Percentiles rank a stretch among this genome's conserved stretches.
Evolutionary conservation across 768 basidiomycete species (phyloP).

Genomic region (Hypholoma fasciculare): DNA sequence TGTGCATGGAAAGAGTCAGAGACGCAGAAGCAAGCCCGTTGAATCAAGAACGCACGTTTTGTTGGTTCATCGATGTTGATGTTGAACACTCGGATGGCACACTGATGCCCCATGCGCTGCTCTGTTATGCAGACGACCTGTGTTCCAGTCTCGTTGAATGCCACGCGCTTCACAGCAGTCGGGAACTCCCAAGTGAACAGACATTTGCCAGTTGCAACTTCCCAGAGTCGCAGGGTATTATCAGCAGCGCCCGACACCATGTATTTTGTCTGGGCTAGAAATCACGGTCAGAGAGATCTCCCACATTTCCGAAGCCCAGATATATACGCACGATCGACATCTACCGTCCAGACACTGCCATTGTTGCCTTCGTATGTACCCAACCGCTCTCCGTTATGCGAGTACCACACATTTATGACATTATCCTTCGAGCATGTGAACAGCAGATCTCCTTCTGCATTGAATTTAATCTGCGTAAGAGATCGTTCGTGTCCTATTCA

Average conservation of each 20-base stretch:
- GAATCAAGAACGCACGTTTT: slow-evolving; percentile 63
- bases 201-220: slow-evolving; percentile 86
- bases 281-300: not conserved
- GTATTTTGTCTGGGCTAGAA: slow-evolving; percentile 74
- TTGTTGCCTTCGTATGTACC: slow-evolving; percentile 98
- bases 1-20: not conserved
- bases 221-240: slow-evolving; percentile 91
- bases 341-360: slow-evolving; percentile 95
- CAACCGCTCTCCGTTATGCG: slow-evolving; percentile 95
- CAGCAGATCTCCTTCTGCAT: slow-evolving; percentile 91
- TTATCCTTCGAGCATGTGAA: slow-evolving; percentile 97
- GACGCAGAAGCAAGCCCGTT: not conserved
- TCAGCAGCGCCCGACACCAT: slow-evolving; percentile 93
- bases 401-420: slow-evolving; percentile 94
- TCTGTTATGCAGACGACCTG: slow-evolving; percentile 93
- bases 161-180: slow-evolving; percentile 95
- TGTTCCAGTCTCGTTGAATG: slow-evolving; percentile 84
- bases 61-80: slow-evolving; percentile 85
- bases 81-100: slow-evolving; percentile 87
- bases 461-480: slow-evolving; percentile 97
- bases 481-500: slow-evolving; percentile 91
- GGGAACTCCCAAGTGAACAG: slow-evolving; percentile 97
- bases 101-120: slow-evolving; percentile 92
- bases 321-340: slow-evolving; percentile 81
- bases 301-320: not conserved